Base-by-base conservation (phyloP, 257 asterid genomes). In the Buddleja alternifolia region DNA sequence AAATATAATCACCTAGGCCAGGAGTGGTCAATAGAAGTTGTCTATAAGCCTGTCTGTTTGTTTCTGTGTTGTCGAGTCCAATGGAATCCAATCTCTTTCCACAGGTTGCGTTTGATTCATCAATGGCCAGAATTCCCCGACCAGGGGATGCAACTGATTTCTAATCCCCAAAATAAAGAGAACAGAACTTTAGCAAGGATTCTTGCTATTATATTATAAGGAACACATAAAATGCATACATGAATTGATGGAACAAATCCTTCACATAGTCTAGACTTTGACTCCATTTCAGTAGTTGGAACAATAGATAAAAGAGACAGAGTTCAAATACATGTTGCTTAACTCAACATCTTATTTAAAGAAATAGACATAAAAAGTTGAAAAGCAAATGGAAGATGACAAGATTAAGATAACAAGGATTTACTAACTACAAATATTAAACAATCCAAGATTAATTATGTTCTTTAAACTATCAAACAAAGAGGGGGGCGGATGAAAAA, bases 101-200 rank as follows among this genome's bases (percentile, higher is more conserved):
- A 34, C 90, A 84, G 34, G 96, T 89, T 32, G 96, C 95, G 53
- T 89, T 89, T 45, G 96, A 89, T 69, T 89, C 96, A 72, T 89
- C 96, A 59, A 89, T 89, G 7, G 96, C 96, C 40, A 89, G 95
- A 53, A 89, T 89, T 58, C 96, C 96, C 37, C 89, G 83, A n/a
- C 96, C 95, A 0, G 95, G 95, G 70, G 95, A 89, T 40, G 96
- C 96, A 77, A 89, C 69, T 11, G 93, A 60, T 89, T 89, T 89
- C 96, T 89, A 70, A 48, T 50, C 56, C 74, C n/a, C n/a, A n/a
- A 39, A 32, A 58, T 4, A 67, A 29, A 54, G 32, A 24, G 6
- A 34, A 59, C 42, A 60, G 54, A 62, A 23, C 23, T 61, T 75
- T 8, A 67, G 70, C 42, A 41, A 53, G 63, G 41, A 59, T 3